These are phyloP conservation scores for Nicotiana paniculata DNA, from an alignment of 257 asterid species.

Conservation along the genomic window DNA sequence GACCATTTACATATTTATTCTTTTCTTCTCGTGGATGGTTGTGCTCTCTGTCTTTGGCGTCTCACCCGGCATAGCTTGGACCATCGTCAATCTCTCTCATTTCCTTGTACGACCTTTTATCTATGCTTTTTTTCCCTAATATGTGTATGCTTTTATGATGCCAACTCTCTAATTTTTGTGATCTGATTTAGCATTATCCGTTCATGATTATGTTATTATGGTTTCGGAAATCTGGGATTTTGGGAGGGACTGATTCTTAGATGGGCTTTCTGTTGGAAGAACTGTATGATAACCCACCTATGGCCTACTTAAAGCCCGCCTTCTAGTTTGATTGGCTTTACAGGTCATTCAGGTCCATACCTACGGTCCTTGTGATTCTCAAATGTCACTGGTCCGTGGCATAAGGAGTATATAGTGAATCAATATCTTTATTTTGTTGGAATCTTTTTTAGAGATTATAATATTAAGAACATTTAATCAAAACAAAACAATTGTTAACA, in stretches of 20 bases:
- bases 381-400: not conserved
- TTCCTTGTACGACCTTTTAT: slow-evolving; percentile 19
- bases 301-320: too few relatives aligned
- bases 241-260: not conserved
- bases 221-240: not conserved
- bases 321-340: not conserved
- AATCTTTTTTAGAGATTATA: too few relatives aligned
- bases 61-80: slow-evolving; percentile 94
- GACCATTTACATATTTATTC: slow-evolving; percentile 79
- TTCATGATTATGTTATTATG: not conserved
- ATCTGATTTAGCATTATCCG: not conserved
- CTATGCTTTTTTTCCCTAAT: not conserved
- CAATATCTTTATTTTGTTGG: not conserved
- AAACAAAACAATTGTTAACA: too few relatives aligned
- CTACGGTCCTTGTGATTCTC: not conserved
- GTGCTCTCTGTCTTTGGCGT: slow-evolving; percentile 67
- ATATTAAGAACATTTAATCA: too few relatives aligned
- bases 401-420: not conserved
- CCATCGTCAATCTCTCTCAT: slow-evolving; percentile 73
- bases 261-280: not conserved
- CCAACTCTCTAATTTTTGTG: not conserved
- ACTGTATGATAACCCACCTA: not conserved
- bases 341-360: not conserved
- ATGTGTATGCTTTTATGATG: not conserved
- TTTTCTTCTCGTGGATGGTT: slow-evolving; percentile 76